Conservation (phyloP, 2,329 filamentous ascomycete species). For the Thielaviopsis punctulata region DNA sequence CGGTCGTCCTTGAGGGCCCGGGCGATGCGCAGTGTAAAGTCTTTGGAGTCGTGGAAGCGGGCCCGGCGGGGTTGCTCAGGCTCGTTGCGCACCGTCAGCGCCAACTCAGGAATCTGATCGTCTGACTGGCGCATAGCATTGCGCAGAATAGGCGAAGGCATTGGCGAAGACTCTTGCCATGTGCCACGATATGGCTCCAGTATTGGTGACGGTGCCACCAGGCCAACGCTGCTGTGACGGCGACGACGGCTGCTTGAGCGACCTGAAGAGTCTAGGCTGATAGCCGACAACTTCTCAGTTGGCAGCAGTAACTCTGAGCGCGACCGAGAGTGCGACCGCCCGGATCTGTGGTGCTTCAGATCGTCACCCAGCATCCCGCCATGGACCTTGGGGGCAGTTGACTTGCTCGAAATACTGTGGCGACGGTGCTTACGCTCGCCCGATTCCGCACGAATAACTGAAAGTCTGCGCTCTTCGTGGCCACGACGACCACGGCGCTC, state of each 20-base stretch:
- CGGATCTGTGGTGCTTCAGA: not conserved
- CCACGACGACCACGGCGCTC: not conserved
- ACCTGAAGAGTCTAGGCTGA: slow-evolving; percentile 28
- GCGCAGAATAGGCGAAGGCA: slow-evolving; percentile 57
- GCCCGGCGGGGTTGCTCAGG: slow-evolving; percentile 30
- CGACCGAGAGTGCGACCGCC: slow-evolving; percentile 8
- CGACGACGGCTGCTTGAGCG: slow-evolving; percentile 12
- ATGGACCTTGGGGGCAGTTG: not conserved
- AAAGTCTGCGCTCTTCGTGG: not conserved
- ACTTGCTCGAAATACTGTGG: not conserved
- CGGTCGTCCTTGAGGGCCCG: slow-evolving; percentile 50
- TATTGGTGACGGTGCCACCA: slow-evolving; percentile 59
- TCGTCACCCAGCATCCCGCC: slow-evolving; percentile 4
- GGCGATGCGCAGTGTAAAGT: slow-evolving; percentile 61
- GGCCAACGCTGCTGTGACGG: slow-evolving; percentile 17
- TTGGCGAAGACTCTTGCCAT: slow-evolving; percentile 85
- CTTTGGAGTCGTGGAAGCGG: slow-evolving; percentile 69
- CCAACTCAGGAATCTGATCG: slow-evolving; percentile 22
- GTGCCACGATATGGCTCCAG: slow-evolving; percentile 87
- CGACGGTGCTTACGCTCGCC: slow-evolving; percentile 3
- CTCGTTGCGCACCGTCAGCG: slow-evolving; percentile 20
- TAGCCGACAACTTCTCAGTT: slow-evolving; percentile 31
- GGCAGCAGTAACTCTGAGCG: slow-evolving; percentile 22
- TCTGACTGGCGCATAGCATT: slow-evolving; percentile 17
- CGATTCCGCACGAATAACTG: not conserved